Evolutionary conservation across 768 basidiomycete species (phyloP), one percentile per base, ranked within the genome.

Genomic region (Kwoniella bestiolae): DNA sequence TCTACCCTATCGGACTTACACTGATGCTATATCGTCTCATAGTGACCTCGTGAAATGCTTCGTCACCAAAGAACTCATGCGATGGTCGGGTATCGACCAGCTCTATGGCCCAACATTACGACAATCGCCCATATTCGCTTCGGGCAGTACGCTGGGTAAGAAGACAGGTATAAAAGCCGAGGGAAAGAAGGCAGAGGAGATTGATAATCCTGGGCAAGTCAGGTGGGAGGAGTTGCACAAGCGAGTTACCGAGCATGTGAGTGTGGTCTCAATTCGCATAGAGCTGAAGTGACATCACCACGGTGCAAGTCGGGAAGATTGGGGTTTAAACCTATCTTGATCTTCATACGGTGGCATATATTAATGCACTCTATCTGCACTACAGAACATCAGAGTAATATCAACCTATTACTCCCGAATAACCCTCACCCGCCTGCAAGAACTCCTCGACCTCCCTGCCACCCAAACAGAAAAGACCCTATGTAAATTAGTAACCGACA

Each of bases 341-440:
- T n/a, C n/a, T n/a, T n/a, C n/a, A n/a, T n/a, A n/a, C n/a, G n/a
- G n/a, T n/a, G n/a, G n/a, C n/a, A n/a, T n/a, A n/a, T n/a, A n/a
- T n/a, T n/a, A n/a, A n/a, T n/a, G n/a, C n/a, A n/a, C n/a, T n/a
- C n/a, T n/a, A n/a, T n/a, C n/a, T n/a, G n/a, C n/a, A n/a, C n/a
- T n/a, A n/a, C 77, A 99, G 94, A 99, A 99, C 79, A 89, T 98
- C 74, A 94, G 96, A 55, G 91, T 95, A 44, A 88, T 98, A 56
- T 88, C 94, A 3, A 84, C 90, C 72, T 99, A 99, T 84, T 98
- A 98, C 83, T 94, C 91, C 26, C 89, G 93, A 62, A 94, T 98
- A 76, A 91, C 90, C 26, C 83, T 98, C 25, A 67, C 85, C 46
- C 89, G 96, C 34, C 85, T 98, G 14, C 91, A 91, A 12, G 84